Evolutionary conservation across 768 basidiomycete genomes (phyloP), one percentile per base, ranked within the genome.

Genomic region (Boletus huronensis): DNA sequence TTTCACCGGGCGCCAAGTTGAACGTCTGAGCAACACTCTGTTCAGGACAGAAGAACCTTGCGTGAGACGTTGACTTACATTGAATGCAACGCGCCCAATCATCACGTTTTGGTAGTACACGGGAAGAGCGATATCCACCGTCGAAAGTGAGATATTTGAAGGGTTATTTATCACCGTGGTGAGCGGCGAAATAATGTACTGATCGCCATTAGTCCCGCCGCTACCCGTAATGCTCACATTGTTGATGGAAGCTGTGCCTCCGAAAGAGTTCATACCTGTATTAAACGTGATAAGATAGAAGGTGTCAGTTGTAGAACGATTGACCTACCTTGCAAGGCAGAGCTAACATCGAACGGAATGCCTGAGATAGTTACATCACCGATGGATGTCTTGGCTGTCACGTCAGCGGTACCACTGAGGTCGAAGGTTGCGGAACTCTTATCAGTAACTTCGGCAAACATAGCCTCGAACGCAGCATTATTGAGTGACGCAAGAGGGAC

Each of bases 351-450:
- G 66, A 89, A 85, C 0, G 79, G 75, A 58, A 90, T 84, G 6
- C 79, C 80, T 3, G 77, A 72, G 55, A 90, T 87, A 5, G 82
- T 81, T 11, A 89, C 76, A 61, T 87, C 69, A 13, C 88, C 88
- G 35, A 88, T 82, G 3, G 79, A 63, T 2, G 87, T 87, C 52
- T 76, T 79, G 8, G 78, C 86, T 16, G 74, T 75, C 26, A 88
- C 81, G 61, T 84, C 75, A 1, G 82, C 81, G 3, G 76, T 72
- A 8, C 87, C 87, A 36, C 75, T 78, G 23, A 88, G 70, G 1
- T 73, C 75, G 19, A 88, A 74, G 21, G 72, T 65, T 6, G 82
- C 70, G 3, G 66, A 66, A 31, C 70, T 60, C 42, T 67, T 71
- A 36, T 86, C 76, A 0, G 85, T 85, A 21, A 85, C 83, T 21